Evolutionary conservation across 495 filamentous ascomycete species (phyloP), one percentile per base, ranked within the genome.

Genomic region (Aspergillus hancockii): DNA sequence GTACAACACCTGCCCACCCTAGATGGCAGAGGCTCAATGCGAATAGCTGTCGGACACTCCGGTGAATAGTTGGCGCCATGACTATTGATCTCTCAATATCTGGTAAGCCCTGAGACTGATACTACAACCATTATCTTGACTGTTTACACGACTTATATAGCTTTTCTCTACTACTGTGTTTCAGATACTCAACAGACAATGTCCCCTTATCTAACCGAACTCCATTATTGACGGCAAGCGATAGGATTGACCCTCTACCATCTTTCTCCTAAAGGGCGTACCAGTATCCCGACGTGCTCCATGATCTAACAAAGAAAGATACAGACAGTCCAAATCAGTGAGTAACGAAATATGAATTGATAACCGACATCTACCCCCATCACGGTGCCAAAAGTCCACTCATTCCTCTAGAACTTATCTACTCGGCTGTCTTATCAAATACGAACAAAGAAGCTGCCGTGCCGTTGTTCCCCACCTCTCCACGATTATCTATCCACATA

Each of bases 21-120:
- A 21, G 16, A 8, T 50, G 54, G 30, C 51, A 59, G 1, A 65
- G 47, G 13, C 55, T 43, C 6, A 63, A 49, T 30, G 57, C 54
- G 32, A 61, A 32, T 8, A 63, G 57, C 16, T 32, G 28, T 18
- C 41, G 47, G 21, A 47, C 7, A 23, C 21, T 31, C 6, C 34
- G 22, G 8, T 19, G 38, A 34, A 55, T 25, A 18, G 12, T 55
- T 12, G 43, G 43, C 4, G 43, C 43, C 43, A 23, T 47, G 4
- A 23, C 7, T 1, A 16, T 3, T 47, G 43, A 1, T 9, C 1
- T 23, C 18, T 23, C 43, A 8, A n/a, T 22, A 10, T 47, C 18
- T 23, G 19, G 0, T 47, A 6, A 41, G 16, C 5, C 13, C 43
- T 9, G 7, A 3, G 8, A 47, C 8, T 18, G 16, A 45, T 21